A percentile compares a stretch with the other conserved stretches of the same genome.
Conservation (phyloP, 352 stramenopile species). For the Pythium brassicae region DNA sequence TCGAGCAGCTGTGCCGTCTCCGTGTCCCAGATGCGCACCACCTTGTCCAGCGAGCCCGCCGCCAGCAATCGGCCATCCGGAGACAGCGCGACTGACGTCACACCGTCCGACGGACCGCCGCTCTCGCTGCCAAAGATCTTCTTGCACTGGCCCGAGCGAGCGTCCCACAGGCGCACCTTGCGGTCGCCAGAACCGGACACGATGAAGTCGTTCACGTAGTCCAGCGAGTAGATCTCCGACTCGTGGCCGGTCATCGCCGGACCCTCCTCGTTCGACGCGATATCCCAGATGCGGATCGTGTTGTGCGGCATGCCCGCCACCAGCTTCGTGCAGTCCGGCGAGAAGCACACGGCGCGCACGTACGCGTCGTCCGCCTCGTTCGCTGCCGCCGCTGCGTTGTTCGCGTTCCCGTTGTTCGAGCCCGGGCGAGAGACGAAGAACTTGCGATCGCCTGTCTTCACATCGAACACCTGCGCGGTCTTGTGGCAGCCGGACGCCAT, state of each 20-base stretch:
- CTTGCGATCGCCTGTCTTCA: constrained; percentile 80
- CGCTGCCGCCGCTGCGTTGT: constrained; percentile 25
- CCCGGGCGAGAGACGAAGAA: constrained; percentile 72
- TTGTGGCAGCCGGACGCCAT: constrained; percentile 86
- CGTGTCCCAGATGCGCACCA: constrained; percentile 85
- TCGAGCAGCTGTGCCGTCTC: constrained; percentile 77
- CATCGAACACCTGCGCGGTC: constrained; percentile 83
- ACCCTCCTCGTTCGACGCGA: constrained; percentile 81
- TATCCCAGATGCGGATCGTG: constrained; percentile 86
- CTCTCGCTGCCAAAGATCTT: constrained; percentile 83
- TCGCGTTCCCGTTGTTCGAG: constrained; percentile 31
- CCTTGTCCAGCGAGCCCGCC: constrained; percentile 79
- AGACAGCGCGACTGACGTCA: constrained; percentile 79
- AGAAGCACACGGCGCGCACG: constrained; percentile 82
- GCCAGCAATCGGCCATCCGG: constrained; percentile 73
- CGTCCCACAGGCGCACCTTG: constrained; percentile 82
- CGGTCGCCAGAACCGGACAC: constrained; percentile 82
- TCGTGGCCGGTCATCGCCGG: constrained; percentile 79
- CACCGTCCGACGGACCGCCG: constrained; percentile 69
- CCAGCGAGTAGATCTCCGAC: constrained; percentile 83
- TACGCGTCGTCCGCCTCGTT: constrained; percentile 81
- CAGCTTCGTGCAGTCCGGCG: constrained; percentile 78
- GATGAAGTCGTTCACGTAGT: constrained; percentile 86
- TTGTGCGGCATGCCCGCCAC: constrained; percentile 87
- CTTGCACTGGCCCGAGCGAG: constrained; percentile 76